A percentile compares a stretch with the other conserved stretches of the same genome.
Conservation (phyloP, 208 protist species). For the Leptomonas pyrrhocoris region DNA sequence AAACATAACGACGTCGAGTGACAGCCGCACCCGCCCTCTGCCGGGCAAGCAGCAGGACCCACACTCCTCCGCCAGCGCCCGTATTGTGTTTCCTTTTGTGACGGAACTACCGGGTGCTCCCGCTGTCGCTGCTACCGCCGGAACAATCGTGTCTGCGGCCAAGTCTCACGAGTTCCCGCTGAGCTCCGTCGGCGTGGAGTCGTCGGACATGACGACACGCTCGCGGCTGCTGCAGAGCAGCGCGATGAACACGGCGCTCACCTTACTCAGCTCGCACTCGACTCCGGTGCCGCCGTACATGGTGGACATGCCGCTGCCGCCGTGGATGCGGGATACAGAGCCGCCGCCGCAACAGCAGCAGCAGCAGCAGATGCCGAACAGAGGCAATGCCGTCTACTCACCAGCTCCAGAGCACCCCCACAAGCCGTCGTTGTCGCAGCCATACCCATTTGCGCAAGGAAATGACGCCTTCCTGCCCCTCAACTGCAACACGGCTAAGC, state of each 20-base stretch:
- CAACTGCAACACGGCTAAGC: background rate
- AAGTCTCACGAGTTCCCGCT: background rate
- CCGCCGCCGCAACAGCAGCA: background rate
- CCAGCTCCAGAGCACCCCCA: background rate
- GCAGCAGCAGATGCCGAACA: background rate
- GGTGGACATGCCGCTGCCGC: conserved; percentile 1
- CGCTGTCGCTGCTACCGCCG: background rate
- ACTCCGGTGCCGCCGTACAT: conserved; percentile 14
- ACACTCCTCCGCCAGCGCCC: background rate
- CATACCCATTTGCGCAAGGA: background rate
- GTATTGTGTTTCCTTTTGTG: background rate
- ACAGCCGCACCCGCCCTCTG: background rate
- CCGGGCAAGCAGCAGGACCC: background rate
- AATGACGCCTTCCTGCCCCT: conserved; percentile 5
- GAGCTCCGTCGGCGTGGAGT: background rate
- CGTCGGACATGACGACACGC: background rate
- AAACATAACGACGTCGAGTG: conserved; percentile 17
- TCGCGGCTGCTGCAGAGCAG: background rate
- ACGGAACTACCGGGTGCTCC: background rate
- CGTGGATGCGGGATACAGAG: conserved; percentile 3
- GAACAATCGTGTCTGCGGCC: too few species aligned
- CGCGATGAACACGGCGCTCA: conserved; percentile 1
- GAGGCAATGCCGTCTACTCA: background rate
- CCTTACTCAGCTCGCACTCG: conserved; percentile 3
- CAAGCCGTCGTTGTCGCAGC: background rate